These are phyloP conservation scores for Calonectria naviculata DNA, from an alignment of 2,329 filamentous ascomycete species.

Conservation along the genomic window DNA sequence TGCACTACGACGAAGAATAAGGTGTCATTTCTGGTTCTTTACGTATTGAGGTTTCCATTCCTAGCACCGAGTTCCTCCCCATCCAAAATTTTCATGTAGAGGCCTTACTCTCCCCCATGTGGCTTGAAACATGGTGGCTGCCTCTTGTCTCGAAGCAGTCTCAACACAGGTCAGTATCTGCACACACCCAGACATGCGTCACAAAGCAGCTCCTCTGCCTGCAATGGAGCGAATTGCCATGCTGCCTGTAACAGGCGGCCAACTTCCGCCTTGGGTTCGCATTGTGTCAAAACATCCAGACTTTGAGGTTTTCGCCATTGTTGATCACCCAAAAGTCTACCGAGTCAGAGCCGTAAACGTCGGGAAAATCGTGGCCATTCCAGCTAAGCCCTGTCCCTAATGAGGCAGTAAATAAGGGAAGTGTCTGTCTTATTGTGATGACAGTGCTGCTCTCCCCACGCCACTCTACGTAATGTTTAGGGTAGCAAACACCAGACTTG, in stretches of 20 bases:
- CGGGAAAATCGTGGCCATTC: constrained; percentile 3
- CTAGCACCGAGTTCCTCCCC: not conserved
- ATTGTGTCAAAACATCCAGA: constrained; percentile 6
- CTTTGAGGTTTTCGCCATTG: not conserved
- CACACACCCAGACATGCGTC: constrained; percentile 6
- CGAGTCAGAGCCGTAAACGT: constrained; percentile 1
- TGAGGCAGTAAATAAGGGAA: not conserved
- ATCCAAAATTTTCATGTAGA: not conserved
- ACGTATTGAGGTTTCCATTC: too few relatives aligned
- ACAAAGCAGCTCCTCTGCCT: not conserved
- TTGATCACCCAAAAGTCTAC: constrained; percentile 9
- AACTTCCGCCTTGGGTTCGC: not conserved
- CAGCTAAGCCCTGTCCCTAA: not conserved
- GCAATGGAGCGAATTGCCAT: not conserved
- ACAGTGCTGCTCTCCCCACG: constrained; percentile 3
- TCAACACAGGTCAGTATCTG: constrained; percentile 5
- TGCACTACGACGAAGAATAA: not conserved
- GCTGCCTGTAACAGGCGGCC: constrained; percentile 11
- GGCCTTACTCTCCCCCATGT: not conserved
- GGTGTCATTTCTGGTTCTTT: not conserved
- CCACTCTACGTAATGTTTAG: constrained; percentile 14
- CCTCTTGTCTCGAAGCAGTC: not conserved
- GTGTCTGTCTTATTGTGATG: not conserved
- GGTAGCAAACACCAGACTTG: constrained; percentile 1
- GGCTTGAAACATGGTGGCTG: not conserved